These are phyloP conservation scores for Chalciporus sphaerocephalus DNA, from an alignment of 768 basidiomycete genomes.

Conservation along the genomic window DNA sequence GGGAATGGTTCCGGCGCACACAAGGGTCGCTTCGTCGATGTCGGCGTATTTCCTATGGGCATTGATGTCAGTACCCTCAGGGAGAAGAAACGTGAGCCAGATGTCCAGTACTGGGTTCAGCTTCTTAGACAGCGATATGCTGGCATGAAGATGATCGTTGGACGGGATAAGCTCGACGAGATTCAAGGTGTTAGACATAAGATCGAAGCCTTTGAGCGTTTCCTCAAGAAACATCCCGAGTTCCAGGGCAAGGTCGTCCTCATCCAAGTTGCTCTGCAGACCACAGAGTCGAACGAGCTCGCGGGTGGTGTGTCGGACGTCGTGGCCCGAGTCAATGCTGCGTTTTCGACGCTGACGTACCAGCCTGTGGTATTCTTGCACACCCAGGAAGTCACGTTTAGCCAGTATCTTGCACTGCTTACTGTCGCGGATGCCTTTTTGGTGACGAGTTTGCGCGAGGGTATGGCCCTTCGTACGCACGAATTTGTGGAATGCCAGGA, in stretches of 20 bases:
- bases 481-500: constrained; percentile 87
- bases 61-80: constrained; percentile 72
- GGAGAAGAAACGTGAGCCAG: constrained; percentile 64
- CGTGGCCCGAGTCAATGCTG: constrained; percentile 76
- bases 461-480: constrained; percentile 79
- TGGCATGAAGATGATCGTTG: constrained; percentile 84
- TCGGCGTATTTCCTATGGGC: constrained; percentile 87
- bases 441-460: constrained; percentile 79
- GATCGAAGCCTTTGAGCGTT: constrained; percentile 75
- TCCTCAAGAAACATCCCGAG: constrained; percentile 75
- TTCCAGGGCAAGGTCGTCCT: constrained; percentile 79
- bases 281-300: constrained; percentile 69
- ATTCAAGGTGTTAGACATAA: constrained; percentile 85
- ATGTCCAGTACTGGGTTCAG: constrained; percentile 80
- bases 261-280: constrained; percentile 84
- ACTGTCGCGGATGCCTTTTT: constrained; percentile 83
- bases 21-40: constrained; percentile 67
- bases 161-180: constrained; percentile 85
- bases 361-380: constrained; percentile 85
- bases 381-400: constrained; percentile 79
- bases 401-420: constrained; percentile 77
- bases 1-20: constrained; percentile 4
- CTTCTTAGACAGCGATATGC: constrained; percentile 76
- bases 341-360: constrained; percentile 81
- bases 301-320: constrained; percentile 68